Evolutionary conservation across 2,329 filamentous ascomycete species (phyloP).

Genomic region (Penicillium nordicum): DNA sequence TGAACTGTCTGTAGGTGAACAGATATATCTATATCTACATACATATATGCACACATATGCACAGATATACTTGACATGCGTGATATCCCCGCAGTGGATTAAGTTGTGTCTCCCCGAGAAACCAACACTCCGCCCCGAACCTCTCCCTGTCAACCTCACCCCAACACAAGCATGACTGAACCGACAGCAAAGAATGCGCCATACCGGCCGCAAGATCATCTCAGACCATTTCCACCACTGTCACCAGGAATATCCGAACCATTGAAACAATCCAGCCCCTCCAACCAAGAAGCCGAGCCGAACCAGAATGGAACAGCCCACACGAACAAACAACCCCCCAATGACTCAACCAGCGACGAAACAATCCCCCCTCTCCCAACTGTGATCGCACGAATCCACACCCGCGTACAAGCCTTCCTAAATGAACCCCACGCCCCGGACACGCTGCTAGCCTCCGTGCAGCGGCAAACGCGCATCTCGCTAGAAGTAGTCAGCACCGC

Average conservation of each 20-base stretch:
- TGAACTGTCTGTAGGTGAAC: background rate
- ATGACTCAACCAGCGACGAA: background rate
- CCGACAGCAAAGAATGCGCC: background rate
- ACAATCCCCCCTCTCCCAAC: slow-evolving; percentile 43
- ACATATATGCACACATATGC: background rate
- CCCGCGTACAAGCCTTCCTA: slow-evolving; percentile 63
- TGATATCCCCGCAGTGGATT: slow-evolving; percentile 6
- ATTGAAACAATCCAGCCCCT: background rate
- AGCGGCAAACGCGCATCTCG: slow-evolving; percentile 70
- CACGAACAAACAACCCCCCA: background rate
- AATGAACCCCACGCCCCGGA: slow-evolving; percentile 55
- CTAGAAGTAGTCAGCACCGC: slow-evolving; percentile 72
- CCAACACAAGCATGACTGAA: slow-evolving; percentile 1
- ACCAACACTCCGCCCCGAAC: slow-evolving; percentile 1
- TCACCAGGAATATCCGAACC: background rate
- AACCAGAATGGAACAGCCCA: slow-evolving; percentile 8
- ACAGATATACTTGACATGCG: background rate
- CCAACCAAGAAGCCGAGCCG: background rate
- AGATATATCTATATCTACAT: background rate
- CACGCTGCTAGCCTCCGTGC: slow-evolving; percentile 59
- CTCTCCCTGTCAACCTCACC: background rate
- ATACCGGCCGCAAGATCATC: slow-evolving; percentile 4
- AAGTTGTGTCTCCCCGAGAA: slow-evolving; percentile 3
- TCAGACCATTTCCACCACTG: slow-evolving; percentile 2
- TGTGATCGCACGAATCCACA: slow-evolving; percentile 64